A percentile compares a stretch with the other conserved stretches of the same genome.
Conservation (phyloP, 768 basidiomycete genomes). For the Boletales sp. region DNA sequence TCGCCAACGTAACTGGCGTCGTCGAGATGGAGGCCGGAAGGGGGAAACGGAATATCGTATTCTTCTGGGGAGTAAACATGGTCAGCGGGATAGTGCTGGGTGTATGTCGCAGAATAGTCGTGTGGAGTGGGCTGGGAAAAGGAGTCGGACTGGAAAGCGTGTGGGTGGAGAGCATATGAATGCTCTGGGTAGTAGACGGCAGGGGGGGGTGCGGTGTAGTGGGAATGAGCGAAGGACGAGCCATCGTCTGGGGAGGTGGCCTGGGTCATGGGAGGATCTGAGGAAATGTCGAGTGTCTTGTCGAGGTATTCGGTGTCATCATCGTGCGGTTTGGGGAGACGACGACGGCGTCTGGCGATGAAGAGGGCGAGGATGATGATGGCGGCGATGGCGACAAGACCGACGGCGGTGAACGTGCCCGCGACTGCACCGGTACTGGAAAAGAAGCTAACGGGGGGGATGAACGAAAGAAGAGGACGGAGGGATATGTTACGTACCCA, state of each 20-base stretch:
- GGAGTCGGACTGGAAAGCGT: slow-evolving; percentile 1
- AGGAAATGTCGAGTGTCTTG: slow-evolving; percentile 10
- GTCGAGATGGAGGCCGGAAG: slow-evolving; percentile 4
- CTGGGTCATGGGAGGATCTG: slow-evolving; percentile 10
- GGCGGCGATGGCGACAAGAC: slow-evolving; percentile 33
- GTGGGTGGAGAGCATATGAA: slow-evolving; percentile 11
- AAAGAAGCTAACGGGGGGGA: slow-evolving; percentile 37
- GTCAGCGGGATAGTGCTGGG: slow-evolving; percentile 18
- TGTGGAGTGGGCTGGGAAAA: slow-evolving; percentile 3
- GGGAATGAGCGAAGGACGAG: slow-evolving; percentile 19
- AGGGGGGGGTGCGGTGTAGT: slow-evolving; percentile 20
- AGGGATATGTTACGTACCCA: slow-evolving; percentile 11
- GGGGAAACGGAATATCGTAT: slow-evolving; percentile 27
- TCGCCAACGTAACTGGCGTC: background rate
- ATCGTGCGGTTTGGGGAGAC: slow-evolving; percentile 11
- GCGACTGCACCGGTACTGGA: slow-evolving; percentile 45
- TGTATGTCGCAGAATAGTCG: slow-evolving; percentile 1
- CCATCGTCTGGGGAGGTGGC: slow-evolving; percentile 12
- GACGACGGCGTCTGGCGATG: slow-evolving; percentile 28
- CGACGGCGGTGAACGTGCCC: slow-evolving; percentile 41
- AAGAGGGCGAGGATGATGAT: slow-evolving; percentile 28
- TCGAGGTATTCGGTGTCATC: slow-evolving; percentile 30
- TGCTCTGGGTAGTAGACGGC: slow-evolving; percentile 23
- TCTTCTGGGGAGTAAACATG: slow-evolving; percentile 22
- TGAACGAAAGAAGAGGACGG: background rate